Base-by-base conservation (phyloP, 192 early-diverging fungal species). In the Neocallimastix lanati region DNA sequence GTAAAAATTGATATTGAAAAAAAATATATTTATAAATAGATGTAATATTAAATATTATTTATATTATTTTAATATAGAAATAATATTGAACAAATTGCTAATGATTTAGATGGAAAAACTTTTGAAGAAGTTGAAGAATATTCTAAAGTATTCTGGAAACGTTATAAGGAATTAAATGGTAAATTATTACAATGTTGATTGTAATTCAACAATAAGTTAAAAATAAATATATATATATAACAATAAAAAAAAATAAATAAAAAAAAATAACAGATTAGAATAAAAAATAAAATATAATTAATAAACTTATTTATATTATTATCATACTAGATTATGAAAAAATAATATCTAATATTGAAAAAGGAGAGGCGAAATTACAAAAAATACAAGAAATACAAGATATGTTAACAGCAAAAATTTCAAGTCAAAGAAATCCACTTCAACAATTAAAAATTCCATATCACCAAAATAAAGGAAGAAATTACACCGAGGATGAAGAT, bases 401-500 rank as follows among this genome's bases (percentile, higher is more conserved):
- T 77, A 87, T 91, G 76, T 86, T 99, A 12, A 88, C 91, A n/a
- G 84, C 86, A 12, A 94, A 95, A 82, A 88, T 99, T 13, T 84
- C 85, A 37, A 87, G 88, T 77, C 90, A 93, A 78, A 89, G 89
- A 50, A 84, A 92, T 27, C 96, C 97, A 25, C 85, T 96, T 37
- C 94, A 95, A 80, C 93, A 99, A 80, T 85, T 99, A 79, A 89
- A 89, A 84, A 92, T 99, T 29, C 89, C 91, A 12, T 99, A 99
- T 84, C 92, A 91, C 78, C 92, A 94, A 80, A 92, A 90, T 78
- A 95, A 92, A 78, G 95, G 96, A 67, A 94, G 94, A 83, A 93
- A 92, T 37, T 96, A 90, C 83, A 96, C 96, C 0, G 97, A 99
- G 81, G 96, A 97, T 29, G 97, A 99, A 86, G 97, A 99, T 84